Evolutionary conservation across 2,329 filamentous ascomycete genomes (phyloP), one percentile per base, ranked within the genome.

Genomic region (Chaetomiaceae sp.): DNA sequence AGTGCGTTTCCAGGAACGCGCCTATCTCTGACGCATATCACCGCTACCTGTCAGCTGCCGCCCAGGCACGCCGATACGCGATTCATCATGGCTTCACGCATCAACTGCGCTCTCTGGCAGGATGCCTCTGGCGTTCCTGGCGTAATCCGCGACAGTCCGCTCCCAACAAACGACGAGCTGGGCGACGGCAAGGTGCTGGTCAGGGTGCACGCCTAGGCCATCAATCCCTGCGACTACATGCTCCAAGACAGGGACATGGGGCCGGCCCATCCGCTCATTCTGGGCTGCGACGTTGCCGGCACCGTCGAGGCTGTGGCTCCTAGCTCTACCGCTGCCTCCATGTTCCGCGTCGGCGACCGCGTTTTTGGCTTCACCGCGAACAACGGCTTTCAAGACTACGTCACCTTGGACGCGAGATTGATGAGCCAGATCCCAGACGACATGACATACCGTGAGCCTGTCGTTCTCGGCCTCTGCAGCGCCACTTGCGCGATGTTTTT

Each of bases 221-320:
- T 69, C 33, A 69, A 69, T 38, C 66, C 65, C 1, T 59, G 66
- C 12, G 65, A 69, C 17, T 43, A 55, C 33, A 62, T 65, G 12
- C 64, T 67, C 17, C 51, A 55, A 42, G 59, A 58, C 6, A 45
- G 58, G 34, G 47, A 58, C 12, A 57, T 53, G 53, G 55, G 43
- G 3, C 52, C 37, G 55, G 52, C 14, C 3, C 71, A 65, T 51
- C 69, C 68, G 4, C 53, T 54, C 19, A 62, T 75, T 25, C 59
- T 71, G 3, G 69, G 68, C 4, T 58, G 63, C 15, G 68, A 64
- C 36, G 65, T 64, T 46, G 64, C 69, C 14, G 66, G 69, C 46
- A 64, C 62, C n/a, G 63, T 69, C 37, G 54, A 62, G 15, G 59
- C 62, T 31, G 53, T 68, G 17, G 63, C 62, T 17, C 37, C 57